A percentile compares a stretch with the other conserved stretches of the same genome.
These are phyloP conservation scores for Apiotrichum porosum DNA, from an alignment of 1,284 basidiomycete species.

Conservation along the genomic window DNA sequence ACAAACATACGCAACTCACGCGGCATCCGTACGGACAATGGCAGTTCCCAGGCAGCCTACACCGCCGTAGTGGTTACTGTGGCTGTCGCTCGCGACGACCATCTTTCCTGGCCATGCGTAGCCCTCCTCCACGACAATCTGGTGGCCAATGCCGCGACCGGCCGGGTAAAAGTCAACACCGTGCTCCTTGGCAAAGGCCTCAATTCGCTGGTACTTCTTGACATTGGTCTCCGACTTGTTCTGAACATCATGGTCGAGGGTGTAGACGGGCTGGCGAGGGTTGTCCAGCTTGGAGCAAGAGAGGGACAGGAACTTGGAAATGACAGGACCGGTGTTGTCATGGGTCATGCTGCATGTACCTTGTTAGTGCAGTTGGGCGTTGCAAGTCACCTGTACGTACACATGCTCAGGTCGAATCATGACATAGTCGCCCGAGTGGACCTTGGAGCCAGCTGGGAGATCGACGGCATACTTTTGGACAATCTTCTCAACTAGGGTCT, in stretches of 20 bases:
- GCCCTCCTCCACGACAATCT: slow-evolving; percentile 90
- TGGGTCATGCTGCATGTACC: slow-evolving; percentile 69
- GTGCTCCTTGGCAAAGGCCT: slow-evolving; percentile 81
- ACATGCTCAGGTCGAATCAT: slow-evolving; percentile 98
- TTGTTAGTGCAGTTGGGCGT: slow-evolving; percentile 4
- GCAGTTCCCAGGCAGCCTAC: slow-evolving; percentile 96
- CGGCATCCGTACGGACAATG: slow-evolving; percentile 71
- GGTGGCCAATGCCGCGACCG: slow-evolving; percentile 96
- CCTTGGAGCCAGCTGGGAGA: slow-evolving; percentile 65
- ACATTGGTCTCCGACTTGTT: slow-evolving; percentile 93
- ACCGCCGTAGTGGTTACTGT: slow-evolving; percentile 94
- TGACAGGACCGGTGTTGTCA: slow-evolving; percentile 97
- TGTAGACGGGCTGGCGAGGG: slow-evolving; percentile 76
- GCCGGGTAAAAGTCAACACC: slow-evolving; percentile 94
- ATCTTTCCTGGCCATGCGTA: slow-evolving; percentile 92
- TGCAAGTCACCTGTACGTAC: slow-evolving; percentile 32
- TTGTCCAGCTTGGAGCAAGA: slow-evolving; percentile 82
- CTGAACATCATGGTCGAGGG: slow-evolving; percentile 97
- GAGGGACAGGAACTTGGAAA: slow-evolving; percentile 93
- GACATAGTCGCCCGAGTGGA: slow-evolving; percentile 96
- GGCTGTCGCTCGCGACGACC: slow-evolving; percentile 92
- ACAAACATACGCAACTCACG: slow-evolving; percentile 26
- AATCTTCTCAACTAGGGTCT: slow-evolving; percentile 95
- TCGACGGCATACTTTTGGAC: slow-evolving; percentile 96
- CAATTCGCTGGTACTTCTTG: slow-evolving; percentile 87